phyloP scores from a whole-genome alignment of 2,329 filamentous ascomycete species.

The Pestalotiopsis sp. region DNA sequence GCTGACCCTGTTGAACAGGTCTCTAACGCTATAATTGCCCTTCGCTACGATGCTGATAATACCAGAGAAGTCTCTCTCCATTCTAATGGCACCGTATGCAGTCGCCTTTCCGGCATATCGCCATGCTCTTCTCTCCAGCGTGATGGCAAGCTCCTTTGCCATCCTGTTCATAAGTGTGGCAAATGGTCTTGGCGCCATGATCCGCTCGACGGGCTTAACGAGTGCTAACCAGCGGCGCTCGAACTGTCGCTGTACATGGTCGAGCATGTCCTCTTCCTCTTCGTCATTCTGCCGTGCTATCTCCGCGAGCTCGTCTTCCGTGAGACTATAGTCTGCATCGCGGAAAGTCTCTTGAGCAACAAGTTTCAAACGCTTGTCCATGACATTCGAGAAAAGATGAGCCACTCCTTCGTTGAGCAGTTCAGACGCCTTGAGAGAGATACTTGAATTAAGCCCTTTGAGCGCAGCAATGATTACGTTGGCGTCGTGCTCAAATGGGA shows the following conservation, averaged over 20 bases:
- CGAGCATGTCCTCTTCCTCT: constrained; percentile 54
- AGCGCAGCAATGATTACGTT: constrained; percentile 70
- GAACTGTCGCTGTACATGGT: constrained; percentile 78
- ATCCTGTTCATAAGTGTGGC: constrained; percentile 76
- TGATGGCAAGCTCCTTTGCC: constrained; percentile 72
- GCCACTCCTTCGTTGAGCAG: constrained; percentile 82
- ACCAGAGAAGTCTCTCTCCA: constrained; percentile 74
- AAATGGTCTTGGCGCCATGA: constrained; percentile 80
- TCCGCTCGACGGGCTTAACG: constrained; percentile 80
- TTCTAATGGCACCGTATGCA: constrained; percentile 70
- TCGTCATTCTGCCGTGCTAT: constrained; percentile 57
- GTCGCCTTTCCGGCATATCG: constrained; percentile 79
- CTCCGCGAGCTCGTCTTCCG: constrained; percentile 63
- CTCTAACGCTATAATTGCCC: constrained; percentile 69
- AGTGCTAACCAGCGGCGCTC: constrained; percentile 84
- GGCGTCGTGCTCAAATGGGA: constrained; percentile 80
- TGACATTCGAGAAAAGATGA: constrained; percentile 84
- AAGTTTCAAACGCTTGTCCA: constrained; percentile 82
- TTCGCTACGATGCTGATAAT: constrained; percentile 63
- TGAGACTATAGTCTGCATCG: constrained; percentile 82
- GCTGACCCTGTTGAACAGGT: constrained; percentile 66
- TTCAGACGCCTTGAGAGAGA: constrained; percentile 78
- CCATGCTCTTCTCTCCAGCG: constrained; percentile 88
- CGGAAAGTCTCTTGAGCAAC: constrained; percentile 88
- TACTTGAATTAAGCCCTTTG: constrained; percentile 69